Percentiles rank a stretch among this genome's conserved stretches.
These are phyloP conservation scores for Brettanomyces anomalus DNA, from an alignment of 805 yeast genomes.

Conservation along the genomic window DNA sequence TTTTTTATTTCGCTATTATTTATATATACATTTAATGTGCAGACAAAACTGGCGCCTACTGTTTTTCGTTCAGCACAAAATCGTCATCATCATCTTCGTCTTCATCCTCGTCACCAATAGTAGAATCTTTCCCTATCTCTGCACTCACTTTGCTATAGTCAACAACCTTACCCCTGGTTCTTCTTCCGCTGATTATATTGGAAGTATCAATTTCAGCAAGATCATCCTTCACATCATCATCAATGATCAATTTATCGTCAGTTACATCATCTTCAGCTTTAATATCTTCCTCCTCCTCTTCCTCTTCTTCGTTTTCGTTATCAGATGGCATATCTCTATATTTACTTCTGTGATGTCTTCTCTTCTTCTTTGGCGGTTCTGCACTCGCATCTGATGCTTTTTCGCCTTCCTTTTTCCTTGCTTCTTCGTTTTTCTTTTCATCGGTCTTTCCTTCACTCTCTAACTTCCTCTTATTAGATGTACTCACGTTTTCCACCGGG, in stretches of 20 bases:
- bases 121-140: conserved; percentile 30
- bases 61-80: conserved; percentile 33
- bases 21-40: neutral
- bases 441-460: neutral
- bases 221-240: conserved; percentile 70
- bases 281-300: conserved; percentile 24
- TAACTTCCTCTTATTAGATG: neutral
- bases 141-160: conserved; percentile 79
- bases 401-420: neutral
- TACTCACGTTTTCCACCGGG: neutral
- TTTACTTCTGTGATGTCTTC: conserved; percentile 16
- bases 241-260: conserved; percentile 45
- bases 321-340: conserved; percentile 16
- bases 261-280: conserved; percentile 35
- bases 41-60: conserved; percentile 1
- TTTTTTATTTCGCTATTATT: neutral
- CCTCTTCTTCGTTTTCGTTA: conserved; percentile 11
- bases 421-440: conserved; percentile 2
- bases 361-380: conserved; percentile 9
- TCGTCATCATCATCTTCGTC: conserved; percentile 38
- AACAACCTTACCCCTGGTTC: conserved; percentile 84
- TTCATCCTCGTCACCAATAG: conserved; percentile 35
- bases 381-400: too few relatives aligned
- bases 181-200: conserved; percentile 77
- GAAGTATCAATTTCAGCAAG: conserved; percentile 70